Base-by-base conservation (phyloP, 1,284 basidiomycete genomes). In the Ceratobasidium sp. region DNA sequence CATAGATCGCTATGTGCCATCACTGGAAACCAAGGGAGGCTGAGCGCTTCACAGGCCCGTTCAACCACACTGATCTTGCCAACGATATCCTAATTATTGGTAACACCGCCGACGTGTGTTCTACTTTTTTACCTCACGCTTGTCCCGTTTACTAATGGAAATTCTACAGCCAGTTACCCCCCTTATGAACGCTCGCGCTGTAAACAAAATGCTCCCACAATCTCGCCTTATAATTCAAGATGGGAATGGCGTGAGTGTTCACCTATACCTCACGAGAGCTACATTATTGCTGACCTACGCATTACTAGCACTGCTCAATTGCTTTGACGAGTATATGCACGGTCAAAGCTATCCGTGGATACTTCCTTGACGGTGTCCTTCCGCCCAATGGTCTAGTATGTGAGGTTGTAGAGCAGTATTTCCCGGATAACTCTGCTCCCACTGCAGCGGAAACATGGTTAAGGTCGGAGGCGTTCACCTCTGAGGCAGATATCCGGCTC, bases 241-340 rank as follows among this genome's bases (percentile, higher is more conserved):
- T 58, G 77, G 77, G 18, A 76, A 71, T 43, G 77, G 77, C 13
- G 77, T 77, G 62, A 11, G 73, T 76, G 26, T 44, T n/a, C 18
- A n/a, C 32, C 32, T n/a, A n/a, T 70, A 46, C 18, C 1, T 35
- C 1, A 38, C 59, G 16, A 41, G 46, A 7, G 30, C 26, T 28
- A 11, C 7, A 35, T 32, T 4, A 21, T 35, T 49, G 18, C 49
- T 52, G 32, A 66, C 21, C 13, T 28, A 54, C 46, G 26, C 23
- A 16, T 54, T 11, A 28, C 13, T 35, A 78, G 77, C 77, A 78
- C 50, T 77, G 77, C 49, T 78, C 77, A 7, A 62, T 71, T 21
- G 76, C 77, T 16, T 77, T 77, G 76, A 72, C 76, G 5, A 77
- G 77, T 32, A 66, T 76, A 4, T 78, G 77, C 71, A 78, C 77